A percentile compares a stretch with the other conserved stretches of the same genome.
phyloP scores from a whole-genome alignment of 257 asterid species.

The Phtheirospermum japonicum region DNA sequence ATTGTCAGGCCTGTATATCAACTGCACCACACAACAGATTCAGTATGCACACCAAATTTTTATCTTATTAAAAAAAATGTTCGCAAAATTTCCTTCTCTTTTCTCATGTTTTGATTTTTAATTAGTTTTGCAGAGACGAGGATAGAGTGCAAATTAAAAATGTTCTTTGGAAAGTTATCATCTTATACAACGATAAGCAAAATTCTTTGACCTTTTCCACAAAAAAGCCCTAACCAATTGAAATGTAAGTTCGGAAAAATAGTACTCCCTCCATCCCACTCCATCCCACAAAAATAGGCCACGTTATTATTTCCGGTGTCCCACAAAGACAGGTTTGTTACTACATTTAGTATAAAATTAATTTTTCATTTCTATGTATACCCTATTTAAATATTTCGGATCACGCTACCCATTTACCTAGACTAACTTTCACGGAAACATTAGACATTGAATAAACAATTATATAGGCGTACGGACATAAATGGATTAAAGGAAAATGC shows the following conservation, averaged over 20 bases:
- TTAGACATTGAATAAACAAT: too few species aligned
- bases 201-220: not conserved
- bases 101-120: not conserved
- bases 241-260: not conserved
- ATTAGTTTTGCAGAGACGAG: not conserved
- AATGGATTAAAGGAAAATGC: too few species aligned
- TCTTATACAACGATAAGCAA: not conserved
- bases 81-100: not conserved
- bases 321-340: too few species aligned
- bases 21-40: conserved; percentile 48
- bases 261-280: too few species aligned
- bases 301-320: too few species aligned
- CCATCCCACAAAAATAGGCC: too few species aligned
- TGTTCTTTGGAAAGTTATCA: not conserved
- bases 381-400: too few species aligned
- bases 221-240: conserved; percentile 9
- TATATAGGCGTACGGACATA: too few species aligned
- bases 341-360: too few species aligned
- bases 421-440: too few species aligned
- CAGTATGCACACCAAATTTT: conserved; percentile 15
- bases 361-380: too few species aligned
- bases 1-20: conserved; percentile 85
- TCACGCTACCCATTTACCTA: too few species aligned
- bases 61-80: conserved; percentile 11
- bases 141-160: not conserved